Evolutionary conservation across 768 basidiomycete species (phyloP).

Genomic region (Mycena filopes): DNA sequence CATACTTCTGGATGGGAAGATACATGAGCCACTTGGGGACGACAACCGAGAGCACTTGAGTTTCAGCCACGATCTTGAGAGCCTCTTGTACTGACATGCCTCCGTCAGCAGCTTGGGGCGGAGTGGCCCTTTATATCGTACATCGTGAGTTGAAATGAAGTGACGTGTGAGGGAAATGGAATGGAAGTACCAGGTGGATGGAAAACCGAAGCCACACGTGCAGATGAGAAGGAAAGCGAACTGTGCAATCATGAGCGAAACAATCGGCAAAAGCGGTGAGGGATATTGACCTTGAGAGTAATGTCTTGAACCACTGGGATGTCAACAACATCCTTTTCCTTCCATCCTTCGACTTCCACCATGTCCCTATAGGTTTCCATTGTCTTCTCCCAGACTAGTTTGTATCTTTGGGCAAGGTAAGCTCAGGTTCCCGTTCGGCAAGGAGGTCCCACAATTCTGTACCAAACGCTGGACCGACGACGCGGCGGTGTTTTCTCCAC

Average conservation of each 20-base stretch:
- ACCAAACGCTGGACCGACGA: conserved; percentile 47
- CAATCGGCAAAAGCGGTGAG: background rate
- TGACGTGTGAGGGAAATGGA: background rate
- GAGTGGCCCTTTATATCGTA: conserved; percentile 35
- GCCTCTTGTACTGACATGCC: conserved; percentile 52
- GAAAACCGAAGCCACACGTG: conserved; percentile 59
- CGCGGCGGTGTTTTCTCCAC: conserved; percentile 47
- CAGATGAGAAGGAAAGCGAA: conserved; percentile 55
- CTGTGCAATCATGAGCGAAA: conserved; percentile 37
- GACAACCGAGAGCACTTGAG: conserved; percentile 37
- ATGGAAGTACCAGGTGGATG: conserved; percentile 48
- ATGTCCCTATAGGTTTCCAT: conserved; percentile 51
- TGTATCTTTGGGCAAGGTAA: conserved; percentile 43
- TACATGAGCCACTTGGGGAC: conserved; percentile 51
- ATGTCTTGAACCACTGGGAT: conserved; percentile 45
- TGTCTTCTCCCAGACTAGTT: conserved; percentile 54
- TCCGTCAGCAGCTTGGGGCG: conserved; percentile 49
- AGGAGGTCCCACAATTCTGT: conserved; percentile 34
- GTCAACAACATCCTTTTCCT: conserved; percentile 38
- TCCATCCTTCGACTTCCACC: conserved; percentile 50
- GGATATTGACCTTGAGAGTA: conserved; percentile 47
- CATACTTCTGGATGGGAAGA: conserved; percentile 49
- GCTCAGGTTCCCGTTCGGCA: background rate
- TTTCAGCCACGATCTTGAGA: conserved; percentile 46
- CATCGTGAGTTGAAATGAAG: too few relatives aligned